Evolutionary conservation across 2,329 filamentous ascomycete species (phyloP), one percentile per base, ranked within the genome.

Genomic region (Ascochyta lentis): DNA sequence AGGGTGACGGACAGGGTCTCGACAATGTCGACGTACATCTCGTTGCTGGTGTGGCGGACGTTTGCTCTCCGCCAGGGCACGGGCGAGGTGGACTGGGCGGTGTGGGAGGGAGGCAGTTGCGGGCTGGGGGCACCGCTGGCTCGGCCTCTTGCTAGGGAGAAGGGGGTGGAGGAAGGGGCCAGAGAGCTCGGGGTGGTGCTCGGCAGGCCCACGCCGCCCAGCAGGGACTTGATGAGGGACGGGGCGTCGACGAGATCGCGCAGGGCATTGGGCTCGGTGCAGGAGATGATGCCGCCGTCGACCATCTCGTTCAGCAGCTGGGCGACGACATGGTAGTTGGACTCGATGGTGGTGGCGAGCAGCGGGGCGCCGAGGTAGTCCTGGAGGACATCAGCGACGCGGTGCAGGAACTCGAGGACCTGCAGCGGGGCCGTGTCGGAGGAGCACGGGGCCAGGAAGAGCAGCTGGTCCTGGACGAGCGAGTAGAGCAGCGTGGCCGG

Each of bases 291-390:
- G 15, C 95, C 95, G 37, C 88, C 91, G 81, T 99, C 95, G 74
- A 95, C 97, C 90, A 99, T 96, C 78, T 99, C 95, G 59, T 88
- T 91, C 56, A 98, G 82, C 24, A 99, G 80, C 78, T 99, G 95
- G 16, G 93, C 93, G 31, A 96, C 90, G 26, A 98, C 89, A 85
- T 98, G 91, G 77, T 98, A 98, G 76, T 87, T 92, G 64, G 82
- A 84, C 76, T 97, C 92, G 62, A 99, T 89, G 80, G 95, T 96
- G 71, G 84, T 85, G 19, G 92, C 89, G 54, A 97, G 80, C 44
- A 99, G 79, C 13, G 95, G 95, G 41, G 91, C 88, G 55, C 94
- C 93, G 7, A 99, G 83, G 73, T 97, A 98, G 71, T 97, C 94
- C 78, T 98, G 94, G 31, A 99, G 84, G 12, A 90, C 89, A 81